These are phyloP conservation scores for Scleroderma citrinum DNA, from an alignment of 768 basidiomycete genomes.

Conservation along the genomic window DNA sequence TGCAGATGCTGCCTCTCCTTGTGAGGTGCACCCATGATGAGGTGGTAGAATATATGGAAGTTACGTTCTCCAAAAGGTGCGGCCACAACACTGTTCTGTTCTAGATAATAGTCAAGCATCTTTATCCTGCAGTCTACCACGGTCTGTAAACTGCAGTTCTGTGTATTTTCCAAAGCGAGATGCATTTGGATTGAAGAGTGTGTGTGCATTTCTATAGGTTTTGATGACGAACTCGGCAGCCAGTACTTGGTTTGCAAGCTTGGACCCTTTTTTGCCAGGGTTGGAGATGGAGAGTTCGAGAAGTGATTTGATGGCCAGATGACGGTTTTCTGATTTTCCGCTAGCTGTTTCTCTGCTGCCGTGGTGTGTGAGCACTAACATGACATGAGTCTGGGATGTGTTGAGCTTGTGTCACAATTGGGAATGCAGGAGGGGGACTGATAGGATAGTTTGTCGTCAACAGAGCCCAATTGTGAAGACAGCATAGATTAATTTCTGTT, in stretches of 20 bases:
- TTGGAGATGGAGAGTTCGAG: slow-evolving; percentile 86
- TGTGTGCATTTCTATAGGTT: slow-evolving; percentile 88
- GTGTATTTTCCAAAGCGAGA: slow-evolving; percentile 98
- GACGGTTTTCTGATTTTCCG: slow-evolving; percentile 88
- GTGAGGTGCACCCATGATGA: slow-evolving; percentile 81
- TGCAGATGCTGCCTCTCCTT: slow-evolving; percentile 90
- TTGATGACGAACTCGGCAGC: slow-evolving; percentile 95
- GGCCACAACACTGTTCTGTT: slow-evolving; percentile 82
- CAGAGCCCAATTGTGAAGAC: too few relatives aligned
- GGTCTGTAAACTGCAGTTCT: slow-evolving; percentile 93
- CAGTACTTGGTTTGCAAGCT: slow-evolving; percentile 80
- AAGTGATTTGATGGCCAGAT: slow-evolving; percentile 87
- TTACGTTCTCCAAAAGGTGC: slow-evolving; percentile 90
- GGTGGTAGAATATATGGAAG: slow-evolving; percentile 97
- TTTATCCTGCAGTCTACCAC: slow-evolving; percentile 89
- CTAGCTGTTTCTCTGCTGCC: slow-evolving; percentile 85
- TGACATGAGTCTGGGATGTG: too few relatives aligned
- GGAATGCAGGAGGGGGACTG: too few relatives aligned
- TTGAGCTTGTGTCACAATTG: too few relatives aligned
- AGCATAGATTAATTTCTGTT: too few relatives aligned
- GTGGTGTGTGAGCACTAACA: too few relatives aligned
- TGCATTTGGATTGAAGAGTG: slow-evolving; percentile 89
- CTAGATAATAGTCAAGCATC: slow-evolving; percentile 94
- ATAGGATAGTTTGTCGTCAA: too few relatives aligned
- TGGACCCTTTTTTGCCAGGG: slow-evolving; percentile 91